Conservation (phyloP, 108 stramenopile species). For the Cyclotella cryptica region DNA sequence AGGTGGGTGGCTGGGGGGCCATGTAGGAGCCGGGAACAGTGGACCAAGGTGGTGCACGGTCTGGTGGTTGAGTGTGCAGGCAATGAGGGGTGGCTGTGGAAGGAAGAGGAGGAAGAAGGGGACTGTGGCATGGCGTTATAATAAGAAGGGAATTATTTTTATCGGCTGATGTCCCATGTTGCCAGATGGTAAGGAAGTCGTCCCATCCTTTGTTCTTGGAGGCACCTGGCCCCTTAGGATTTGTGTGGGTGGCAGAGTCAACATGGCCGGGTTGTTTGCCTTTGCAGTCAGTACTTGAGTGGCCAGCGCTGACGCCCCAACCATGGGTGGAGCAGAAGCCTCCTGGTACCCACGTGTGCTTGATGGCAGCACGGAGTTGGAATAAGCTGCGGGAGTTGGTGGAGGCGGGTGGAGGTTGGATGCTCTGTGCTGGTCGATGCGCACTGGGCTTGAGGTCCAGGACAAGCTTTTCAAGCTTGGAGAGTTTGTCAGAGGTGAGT, state of each 20-base stretch:
- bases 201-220: not conserved
- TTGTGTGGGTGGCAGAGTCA: not conserved
- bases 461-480: not conserved
- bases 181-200: not conserved
- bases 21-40: no score
- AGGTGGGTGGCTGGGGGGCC: no score
- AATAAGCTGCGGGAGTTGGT: not conserved
- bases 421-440: not conserved
- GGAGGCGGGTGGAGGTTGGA: no score
- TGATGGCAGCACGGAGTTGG: not conserved
- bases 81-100: no score
- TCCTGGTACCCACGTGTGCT: not conserved
- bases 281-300: conserved; percentile 2
- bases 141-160: no score
- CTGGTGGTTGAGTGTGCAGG: no score
- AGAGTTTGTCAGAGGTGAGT: not conserved
- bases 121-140: no score
- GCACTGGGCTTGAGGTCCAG: not conserved
- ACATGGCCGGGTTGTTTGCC: not conserved
- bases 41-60: no score
- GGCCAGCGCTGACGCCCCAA: not conserved
- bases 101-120: no score
- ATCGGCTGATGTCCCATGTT: not conserved
- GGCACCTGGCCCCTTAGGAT: not conserved
- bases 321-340: conserved; percentile 10